Evolutionary conservation across 2,329 filamentous ascomycete species (phyloP), one percentile per base, ranked within the genome.

Genomic region (Lanzia echinophila): DNA sequence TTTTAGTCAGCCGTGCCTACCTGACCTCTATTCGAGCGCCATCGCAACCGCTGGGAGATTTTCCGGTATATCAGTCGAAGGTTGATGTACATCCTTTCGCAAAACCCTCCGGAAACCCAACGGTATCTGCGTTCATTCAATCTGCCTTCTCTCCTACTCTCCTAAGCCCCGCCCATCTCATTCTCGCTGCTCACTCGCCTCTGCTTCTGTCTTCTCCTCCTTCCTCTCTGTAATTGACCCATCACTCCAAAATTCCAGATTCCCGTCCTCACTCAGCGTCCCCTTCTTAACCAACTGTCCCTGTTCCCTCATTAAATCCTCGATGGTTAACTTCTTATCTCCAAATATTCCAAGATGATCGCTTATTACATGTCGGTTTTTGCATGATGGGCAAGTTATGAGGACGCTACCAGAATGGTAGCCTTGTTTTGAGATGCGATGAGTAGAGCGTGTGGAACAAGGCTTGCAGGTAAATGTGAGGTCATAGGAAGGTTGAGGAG

Each of bases 401-500:
- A 99, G 76, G 4, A 94, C 86, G 1, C 90, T 92, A 34, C 94
- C 94, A 59, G 85, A 78, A 71, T 97, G 91, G 69, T 99, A 99
- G 32, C 90, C 94, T 68, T 97, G 94, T 71, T 97, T 96, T 31
- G 89, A 90, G 63, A 99, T 77, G 48, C 80, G 80, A 72, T 99
- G 95, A 12, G 83, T 79, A n/a, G 89, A 95, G 55, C 91, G 86
- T 34, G 80, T 74, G 44, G 78, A 75, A 73, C 94, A 99, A 32
- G 88, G 89, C 56, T 87, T 84, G 79, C 94, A 99, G 62, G 94
- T 99, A 70, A 99, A 96, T 47, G 84, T 88, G 60, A 99, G 78
- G 62, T 90, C 79, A 72, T 97, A 99, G 54, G 88, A 82, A 1
- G 89, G 89, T 50, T 63, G 59, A 5, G 54, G 48, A 2, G 55